These are phyloP conservation scores for Sclerotinia minor DNA, from an alignment of 2,329 filamentous ascomycete genomes.

Conservation along the genomic window DNA sequence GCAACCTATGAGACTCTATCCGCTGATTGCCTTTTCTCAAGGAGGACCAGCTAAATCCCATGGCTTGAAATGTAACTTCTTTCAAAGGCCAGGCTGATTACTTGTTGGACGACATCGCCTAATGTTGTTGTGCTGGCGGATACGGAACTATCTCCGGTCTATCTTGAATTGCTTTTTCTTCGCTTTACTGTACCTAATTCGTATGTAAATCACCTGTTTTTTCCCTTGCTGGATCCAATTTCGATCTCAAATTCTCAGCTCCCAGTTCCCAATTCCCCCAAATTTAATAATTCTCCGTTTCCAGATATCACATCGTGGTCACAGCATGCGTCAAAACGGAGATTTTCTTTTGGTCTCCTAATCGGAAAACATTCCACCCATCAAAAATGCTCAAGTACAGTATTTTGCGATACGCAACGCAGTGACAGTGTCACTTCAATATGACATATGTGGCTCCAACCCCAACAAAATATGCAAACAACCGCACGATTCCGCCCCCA, in stretches of 20 bases:
- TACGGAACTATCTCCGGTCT: background rate
- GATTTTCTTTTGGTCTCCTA: background rate
- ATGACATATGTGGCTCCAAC: conserved; percentile 23
- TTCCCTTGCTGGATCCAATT: background rate
- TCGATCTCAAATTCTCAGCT: background rate
- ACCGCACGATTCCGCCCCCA: conserved; percentile 24
- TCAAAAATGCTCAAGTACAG: conserved; percentile 2
- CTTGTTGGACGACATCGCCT: background rate
- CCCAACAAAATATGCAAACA: conserved; percentile 14
- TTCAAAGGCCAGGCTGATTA: background rate
- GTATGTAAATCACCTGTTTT: background rate
- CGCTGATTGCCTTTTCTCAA: conserved; percentile 4
- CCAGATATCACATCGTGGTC: conserved; percentile 18
- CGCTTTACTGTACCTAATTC: background rate
- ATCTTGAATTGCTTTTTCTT: background rate
- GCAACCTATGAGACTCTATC: background rate
- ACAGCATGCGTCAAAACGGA: conserved; percentile 22
- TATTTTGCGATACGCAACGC: conserved; percentile 5
- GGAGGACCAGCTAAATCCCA: conserved; percentile 8
- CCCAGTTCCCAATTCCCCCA: background rate
- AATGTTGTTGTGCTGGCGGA: conserved; percentile 1
- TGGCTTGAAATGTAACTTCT: conserved; percentile 17
- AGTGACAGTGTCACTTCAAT: conserved; percentile 8
- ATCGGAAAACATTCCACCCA: background rate
- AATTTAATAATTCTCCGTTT: conserved; percentile 10